These are phyloP conservation scores for Hypholoma fasciculare DNA, from an alignment of 768 basidiomycete species.

Conservation along the genomic window DNA sequence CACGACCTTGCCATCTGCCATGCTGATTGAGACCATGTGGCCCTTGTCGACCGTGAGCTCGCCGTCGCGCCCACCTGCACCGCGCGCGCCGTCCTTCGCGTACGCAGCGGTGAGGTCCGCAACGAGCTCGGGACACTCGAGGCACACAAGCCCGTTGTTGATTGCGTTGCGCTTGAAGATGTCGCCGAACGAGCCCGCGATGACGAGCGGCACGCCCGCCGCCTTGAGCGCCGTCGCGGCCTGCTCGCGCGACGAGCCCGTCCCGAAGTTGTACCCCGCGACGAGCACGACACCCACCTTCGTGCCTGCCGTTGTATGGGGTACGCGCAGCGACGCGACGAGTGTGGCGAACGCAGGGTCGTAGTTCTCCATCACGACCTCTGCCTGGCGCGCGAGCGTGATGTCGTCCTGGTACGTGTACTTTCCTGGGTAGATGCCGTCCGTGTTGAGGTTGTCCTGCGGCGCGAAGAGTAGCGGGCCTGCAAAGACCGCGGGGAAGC, in stretches of 20 bases:
- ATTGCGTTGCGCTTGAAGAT: constrained; percentile 99
- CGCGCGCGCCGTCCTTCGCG: constrained; percentile 72
- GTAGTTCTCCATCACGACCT: constrained; percentile 99
- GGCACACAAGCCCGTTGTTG: constrained; percentile 95
- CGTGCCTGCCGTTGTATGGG: constrained; percentile 24
- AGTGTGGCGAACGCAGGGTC: constrained; percentile 82
- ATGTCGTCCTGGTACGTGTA: constrained; percentile 99
- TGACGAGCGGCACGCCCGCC: constrained; percentile 88
- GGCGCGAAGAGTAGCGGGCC: constrained; percentile 92
- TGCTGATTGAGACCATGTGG: constrained; percentile 62
- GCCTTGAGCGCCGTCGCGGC: constrained; percentile 97
- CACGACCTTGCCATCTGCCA: constrained; percentile 67
- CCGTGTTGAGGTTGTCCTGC: constrained; percentile 97
- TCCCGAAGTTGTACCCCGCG: constrained; percentile 97
- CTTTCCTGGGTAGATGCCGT: constrained; percentile 98
- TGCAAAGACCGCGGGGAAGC: constrained; percentile 81
- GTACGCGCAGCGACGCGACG: constrained; percentile 51
- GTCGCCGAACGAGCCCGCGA: constrained; percentile 98
- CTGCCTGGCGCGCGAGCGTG: constrained; percentile 89
- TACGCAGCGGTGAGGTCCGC: constrained; percentile 76
- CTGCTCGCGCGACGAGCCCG: constrained; percentile 97
- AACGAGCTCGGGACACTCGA: constrained; percentile 91
- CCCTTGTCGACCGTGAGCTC: constrained; percentile 83
- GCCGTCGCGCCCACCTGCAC: constrained; percentile 76
- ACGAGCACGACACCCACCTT: constrained; percentile 78